Evolutionary conservation across 495 filamentous ascomycete genomes (phyloP), one percentile per base, ranked within the genome.

Genomic region (Hypoxylon trugodes): DNA sequence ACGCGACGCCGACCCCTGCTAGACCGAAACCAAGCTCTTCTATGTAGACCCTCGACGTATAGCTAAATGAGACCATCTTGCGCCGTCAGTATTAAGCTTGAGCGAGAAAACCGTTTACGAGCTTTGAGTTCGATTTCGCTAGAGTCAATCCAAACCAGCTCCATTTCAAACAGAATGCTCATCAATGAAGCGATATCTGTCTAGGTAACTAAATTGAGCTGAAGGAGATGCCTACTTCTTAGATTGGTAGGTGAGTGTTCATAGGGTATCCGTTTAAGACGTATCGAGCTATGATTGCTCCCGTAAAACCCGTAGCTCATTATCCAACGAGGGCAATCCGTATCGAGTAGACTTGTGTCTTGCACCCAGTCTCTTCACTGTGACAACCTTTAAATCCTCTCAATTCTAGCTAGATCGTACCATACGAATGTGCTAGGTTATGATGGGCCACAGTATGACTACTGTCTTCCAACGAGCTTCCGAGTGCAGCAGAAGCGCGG

Each of bases 401-500:
- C 19, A 38, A 36, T 43, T 43, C 46, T 13, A 50, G 43, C 35
- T 15, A 13, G n/a, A 33, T 46, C 10, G 18, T 47, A 59, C 36
- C 6, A 13, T 46, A 18, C 19, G 16, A 15, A 53, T 32, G 38
- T 33, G 41, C 28, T 24, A 51, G 22, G 37, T 38, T 18, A 52
- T 46, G 30, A 13, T n/a, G 41, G 38, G n/a, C n/a, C n/a, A n/a
- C n/a, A n/a, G n/a, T n/a, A 51, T 35, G 40, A 9, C 32, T 47
- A 40, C 38, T 22, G 47, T 59, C 35, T 49, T 33, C 45, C 25
- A 54, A 24, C 48, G 50, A 55, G 55, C 61, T 59, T 59, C 61
- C 61, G 61, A 51, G 41, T 36, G 32, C n/a, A 25, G 30, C 30
- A 35, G 28, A 52, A 26, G 18, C 25, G 22, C 19, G 28, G 24